phyloP scores from a whole-genome alignment of 495 filamentous ascomycete species.

The Mytilinidion resinicola region DNA sequence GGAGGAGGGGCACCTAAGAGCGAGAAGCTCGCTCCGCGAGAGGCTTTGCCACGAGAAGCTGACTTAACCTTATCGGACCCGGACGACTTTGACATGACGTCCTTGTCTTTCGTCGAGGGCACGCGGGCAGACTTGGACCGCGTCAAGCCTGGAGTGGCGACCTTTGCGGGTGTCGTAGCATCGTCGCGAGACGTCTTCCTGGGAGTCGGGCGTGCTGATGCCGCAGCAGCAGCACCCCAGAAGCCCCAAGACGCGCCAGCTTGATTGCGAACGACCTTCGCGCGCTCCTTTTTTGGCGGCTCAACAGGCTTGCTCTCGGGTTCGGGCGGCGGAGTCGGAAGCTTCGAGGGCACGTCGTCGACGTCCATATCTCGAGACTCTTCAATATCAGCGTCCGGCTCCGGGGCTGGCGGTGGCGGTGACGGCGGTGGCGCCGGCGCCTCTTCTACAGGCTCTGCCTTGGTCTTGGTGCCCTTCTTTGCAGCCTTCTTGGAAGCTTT shows the following conservation, averaged over 20 bases:
- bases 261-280: constrained; percentile 47
- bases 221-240: constrained; percentile 44
- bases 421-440: constrained; percentile 20
- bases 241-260: constrained; percentile 52
- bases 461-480: constrained; percentile 23
- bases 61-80: constrained; percentile 49
- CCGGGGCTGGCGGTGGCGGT: constrained; percentile 13
- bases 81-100: constrained; percentile 46
- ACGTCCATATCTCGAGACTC: constrained; percentile 2
- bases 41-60: constrained; percentile 33
- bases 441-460: constrained; percentile 21
- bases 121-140: constrained; percentile 51
- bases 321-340: constrained; percentile 52
- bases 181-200: constrained; percentile 22
- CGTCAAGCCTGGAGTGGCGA: constrained; percentile 30
- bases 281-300: constrained; percentile 53
- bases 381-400: constrained; percentile 1
- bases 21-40: constrained; percentile 47
- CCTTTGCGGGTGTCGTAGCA: constrained; percentile 17
- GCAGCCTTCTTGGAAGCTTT: constrained; percentile 18
- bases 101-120: constrained; percentile 44
- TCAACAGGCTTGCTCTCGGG: constrained; percentile 39
- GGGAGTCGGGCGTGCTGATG: constrained; percentile 18
- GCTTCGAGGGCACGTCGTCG: constrained; percentile 26
- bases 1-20: constrained; percentile 50